Base-by-base conservation (phyloP, 495 filamentous ascomycete genomes). In the Xylaria palmicola region DNA sequence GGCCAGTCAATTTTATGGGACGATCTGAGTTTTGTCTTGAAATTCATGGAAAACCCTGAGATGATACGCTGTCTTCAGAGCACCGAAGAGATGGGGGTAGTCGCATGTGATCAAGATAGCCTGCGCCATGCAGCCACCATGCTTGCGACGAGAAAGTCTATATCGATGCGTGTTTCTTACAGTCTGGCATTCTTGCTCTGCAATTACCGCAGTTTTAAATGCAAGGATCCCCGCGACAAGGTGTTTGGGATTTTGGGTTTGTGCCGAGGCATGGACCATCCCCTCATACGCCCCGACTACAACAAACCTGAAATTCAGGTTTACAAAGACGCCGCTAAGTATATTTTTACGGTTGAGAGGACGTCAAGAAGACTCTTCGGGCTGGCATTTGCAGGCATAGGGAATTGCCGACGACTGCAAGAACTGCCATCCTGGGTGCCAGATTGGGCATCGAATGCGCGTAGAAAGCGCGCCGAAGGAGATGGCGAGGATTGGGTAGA, bases 141-240 rank as follows among this genome's bases (percentile, higher is more conserved):
- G 26, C 20, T 50, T 43, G 20, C 32, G 6, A 44, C 48, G 12
- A 60, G 20, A 47, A 6, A 3, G 1, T 52, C 6, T 7, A n/a
- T 29, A 5, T 22, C 26, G 17, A 24, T 1, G 10, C 47, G 27
- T 3, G 2, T 43, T 19, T 52, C 47, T 5, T 49, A 27, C 27
- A 60, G 57, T 9, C 37, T 60, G n/a, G 47, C 57, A 9, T 26
- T 26, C 39, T 19, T 22, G 15, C 57, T 60, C n/a, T 36, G n/a
- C 26, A 51, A 32, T 36, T 53, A 51, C 26, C 36, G 57, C 26
- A 53, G 47, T 53, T 43, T 53, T 19, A 60, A 60, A 26, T 60
- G 57, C 37, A 60, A 60, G 37, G 45, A 60, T 44, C 57, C 57
- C 43, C 57, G 57, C 17, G 57, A 60, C 27, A 60, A 60, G 37